Percentiles rank a stretch among this genome's conserved stretches.
Conservation (phyloP, 208 protist genomes). For the Porcisia hertigi region DNA sequence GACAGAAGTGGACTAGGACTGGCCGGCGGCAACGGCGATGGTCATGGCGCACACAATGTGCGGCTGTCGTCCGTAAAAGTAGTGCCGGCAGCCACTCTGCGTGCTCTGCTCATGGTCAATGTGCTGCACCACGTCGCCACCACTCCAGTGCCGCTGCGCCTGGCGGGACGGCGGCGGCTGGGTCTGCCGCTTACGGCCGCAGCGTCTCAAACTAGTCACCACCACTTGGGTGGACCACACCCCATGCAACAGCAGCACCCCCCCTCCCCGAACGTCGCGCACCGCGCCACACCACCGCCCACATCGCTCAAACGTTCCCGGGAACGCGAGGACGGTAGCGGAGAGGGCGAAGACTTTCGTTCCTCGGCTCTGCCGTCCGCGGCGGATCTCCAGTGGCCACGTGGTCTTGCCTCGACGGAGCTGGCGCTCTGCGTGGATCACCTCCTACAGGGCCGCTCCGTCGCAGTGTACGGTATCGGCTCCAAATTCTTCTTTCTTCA, state of each 20-base stretch:
- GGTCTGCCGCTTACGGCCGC: neutral
- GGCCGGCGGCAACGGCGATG: neutral
- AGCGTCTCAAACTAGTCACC: neutral
- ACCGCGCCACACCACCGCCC: neutral
- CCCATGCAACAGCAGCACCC: neutral
- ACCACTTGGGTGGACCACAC: neutral
- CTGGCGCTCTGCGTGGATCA: conserved; percentile 70
- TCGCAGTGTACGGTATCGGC: conserved; percentile 76
- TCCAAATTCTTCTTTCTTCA: conserved; percentile 84
- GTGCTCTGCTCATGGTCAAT: conserved; percentile 60
- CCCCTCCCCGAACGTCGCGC: neutral
- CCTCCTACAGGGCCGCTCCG: conserved; percentile 70
- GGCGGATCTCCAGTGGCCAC: conserved; percentile 43
- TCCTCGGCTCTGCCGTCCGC: neutral
- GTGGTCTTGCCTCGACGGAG: conserved; percentile 55
- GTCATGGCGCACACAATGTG: neutral
- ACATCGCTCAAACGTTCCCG: neutral
- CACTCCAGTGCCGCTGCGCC: conserved; percentile 22
- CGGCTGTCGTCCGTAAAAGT: conserved; percentile 26
- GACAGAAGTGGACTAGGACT: no score
- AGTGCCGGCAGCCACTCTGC: conserved; percentile 26
- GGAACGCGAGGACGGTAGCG: neutral
- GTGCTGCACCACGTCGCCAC: conserved; percentile 60
- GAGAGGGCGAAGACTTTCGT: neutral
- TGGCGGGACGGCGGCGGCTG: neutral